Percentiles rank a stretch among this genome's conserved stretches.
Evolutionary conservation across 2,329 filamentous ascomycete genomes (phyloP).

Genomic region (Microcyclosporella mali): DNA sequence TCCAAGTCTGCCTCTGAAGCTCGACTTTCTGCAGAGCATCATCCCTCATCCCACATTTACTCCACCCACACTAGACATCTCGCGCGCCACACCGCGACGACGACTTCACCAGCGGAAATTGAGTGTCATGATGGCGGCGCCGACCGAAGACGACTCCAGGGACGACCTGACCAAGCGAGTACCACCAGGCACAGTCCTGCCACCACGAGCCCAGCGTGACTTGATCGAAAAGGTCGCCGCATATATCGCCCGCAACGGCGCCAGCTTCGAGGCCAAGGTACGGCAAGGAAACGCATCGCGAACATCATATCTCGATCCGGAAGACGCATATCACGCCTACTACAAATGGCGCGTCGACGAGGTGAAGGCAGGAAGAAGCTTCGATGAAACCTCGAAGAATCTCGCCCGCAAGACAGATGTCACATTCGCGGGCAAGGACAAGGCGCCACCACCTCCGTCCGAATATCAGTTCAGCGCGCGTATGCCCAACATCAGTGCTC

Average conservation of each 20-base stretch:
- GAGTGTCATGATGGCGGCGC: slow-evolving; percentile 25
- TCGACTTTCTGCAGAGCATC: neutral
- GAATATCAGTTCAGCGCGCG: slow-evolving; percentile 91
- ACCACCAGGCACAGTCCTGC: slow-evolving; percentile 76
- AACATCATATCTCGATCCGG: slow-evolving; percentile 77
- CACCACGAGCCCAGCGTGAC: slow-evolving; percentile 73
- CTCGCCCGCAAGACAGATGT: slow-evolving; percentile 22
- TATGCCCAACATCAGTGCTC: slow-evolving; percentile 94
- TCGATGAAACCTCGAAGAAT: slow-evolving; percentile 52
- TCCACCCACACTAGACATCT: neutral
- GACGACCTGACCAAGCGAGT: slow-evolving; percentile 63
- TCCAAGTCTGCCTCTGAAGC: neutral
- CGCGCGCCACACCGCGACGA: neutral
- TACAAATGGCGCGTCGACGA: slow-evolving; percentile 88
- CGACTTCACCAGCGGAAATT: too few relatives aligned
- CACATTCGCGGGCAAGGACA: slow-evolving; percentile 53
- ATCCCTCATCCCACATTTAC: neutral
- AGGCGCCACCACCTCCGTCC: slow-evolving; percentile 69
- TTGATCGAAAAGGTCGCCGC: slow-evolving; percentile 92
- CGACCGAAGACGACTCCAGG: slow-evolving; percentile 22
- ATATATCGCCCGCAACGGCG: slow-evolving; percentile 67
- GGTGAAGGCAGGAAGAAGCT: slow-evolving; percentile 74
- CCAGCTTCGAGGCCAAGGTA: slow-evolving; percentile 72
- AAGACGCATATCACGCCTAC: slow-evolving; percentile 80
- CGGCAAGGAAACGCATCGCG: slow-evolving; percentile 74